A percentile compares a stretch with the other conserved stretches of the same genome.
Evolutionary conservation across 805 yeast genomes (phyloP).

Genomic region (Candida fluviatilis): DNA sequence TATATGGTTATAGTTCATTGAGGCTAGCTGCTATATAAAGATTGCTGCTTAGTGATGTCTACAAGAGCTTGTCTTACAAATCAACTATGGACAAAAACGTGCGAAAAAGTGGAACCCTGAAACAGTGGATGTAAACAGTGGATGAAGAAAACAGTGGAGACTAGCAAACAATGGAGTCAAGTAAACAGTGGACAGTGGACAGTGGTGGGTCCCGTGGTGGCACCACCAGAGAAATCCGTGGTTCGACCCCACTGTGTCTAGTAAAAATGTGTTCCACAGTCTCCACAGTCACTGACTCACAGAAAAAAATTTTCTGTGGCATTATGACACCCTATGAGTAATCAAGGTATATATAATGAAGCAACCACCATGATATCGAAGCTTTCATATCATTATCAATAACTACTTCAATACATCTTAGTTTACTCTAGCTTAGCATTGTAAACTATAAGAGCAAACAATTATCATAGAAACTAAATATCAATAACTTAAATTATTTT

Average conservation of each 20-base stretch:
- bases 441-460: too few relatives aligned
- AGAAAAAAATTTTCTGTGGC: constrained; percentile 1
- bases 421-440: background rate
- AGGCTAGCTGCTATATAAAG: too few relatives aligned
- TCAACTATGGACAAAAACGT: too few relatives aligned
- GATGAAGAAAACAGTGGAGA: background rate
- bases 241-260: background rate
- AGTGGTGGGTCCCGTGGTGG: too few relatives aligned
- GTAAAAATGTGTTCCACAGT: background rate
- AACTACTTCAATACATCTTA: background rate
- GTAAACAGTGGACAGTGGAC: background rate
- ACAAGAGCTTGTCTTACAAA: too few relatives aligned
- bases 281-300: background rate
- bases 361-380: background rate
- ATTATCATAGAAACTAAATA: too few relatives aligned
- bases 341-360: background rate
- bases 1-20: too few relatives aligned
- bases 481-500: too few relatives aligned
- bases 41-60: too few relatives aligned
- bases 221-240: too few relatives aligned
- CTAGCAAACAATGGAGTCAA: background rate
- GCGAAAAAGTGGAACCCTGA: too few relatives aligned
- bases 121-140: too few relatives aligned
- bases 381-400: background rate
- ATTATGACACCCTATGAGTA: background rate